phyloP scores from a whole-genome alignment of 768 basidiomycete species.

The Myochromella boudieri region DNA sequence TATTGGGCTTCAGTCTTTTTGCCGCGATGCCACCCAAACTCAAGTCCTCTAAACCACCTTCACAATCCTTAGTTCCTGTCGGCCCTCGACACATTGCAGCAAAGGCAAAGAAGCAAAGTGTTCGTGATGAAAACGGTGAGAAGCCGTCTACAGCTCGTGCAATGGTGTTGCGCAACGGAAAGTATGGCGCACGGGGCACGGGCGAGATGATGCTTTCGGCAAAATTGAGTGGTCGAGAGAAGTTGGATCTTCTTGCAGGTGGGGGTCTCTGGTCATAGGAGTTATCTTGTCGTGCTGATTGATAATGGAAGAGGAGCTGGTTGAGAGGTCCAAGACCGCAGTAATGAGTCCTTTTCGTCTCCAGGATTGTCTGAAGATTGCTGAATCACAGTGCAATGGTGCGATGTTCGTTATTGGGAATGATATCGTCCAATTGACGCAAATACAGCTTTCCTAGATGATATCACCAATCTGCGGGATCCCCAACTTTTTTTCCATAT shows the following conservation, averaged over 20 bases:
- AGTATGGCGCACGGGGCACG: slow-evolving; percentile 68
- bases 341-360: slow-evolving; percentile 65
- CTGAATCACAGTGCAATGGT: slow-evolving; percentile 76
- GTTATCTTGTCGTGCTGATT: not conserved
- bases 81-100: slow-evolving; percentile 53
- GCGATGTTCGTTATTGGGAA: slow-evolving; percentile 19
- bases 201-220: slow-evolving; percentile 61
- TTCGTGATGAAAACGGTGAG: slow-evolving; percentile 49
- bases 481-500: slow-evolving; percentile 57
- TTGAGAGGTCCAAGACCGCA: slow-evolving; percentile 55
- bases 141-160: slow-evolving; percentile 72
- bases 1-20: no score
- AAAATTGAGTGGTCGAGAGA: slow-evolving; percentile 74
- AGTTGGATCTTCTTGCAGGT: slow-evolving; percentile 80
- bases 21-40: slow-evolving; percentile 26
- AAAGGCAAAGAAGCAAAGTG: slow-evolving; percentile 28
- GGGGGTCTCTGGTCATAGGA: slow-evolving; percentile 16
- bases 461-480: slow-evolving; percentile 67
- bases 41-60: slow-evolving; percentile 16
- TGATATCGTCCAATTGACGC: not conserved
- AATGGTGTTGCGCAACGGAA: slow-evolving; percentile 72
- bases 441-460: slow-evolving; percentile 61
- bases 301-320: slow-evolving; percentile 58
- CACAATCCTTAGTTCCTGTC: slow-evolving; percentile 51
- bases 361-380: slow-evolving; percentile 62